These are phyloP conservation scores for Coemansia sp. DNA, from an alignment of 192 early-diverging fungal genomes.

Conservation along the genomic window DNA sequence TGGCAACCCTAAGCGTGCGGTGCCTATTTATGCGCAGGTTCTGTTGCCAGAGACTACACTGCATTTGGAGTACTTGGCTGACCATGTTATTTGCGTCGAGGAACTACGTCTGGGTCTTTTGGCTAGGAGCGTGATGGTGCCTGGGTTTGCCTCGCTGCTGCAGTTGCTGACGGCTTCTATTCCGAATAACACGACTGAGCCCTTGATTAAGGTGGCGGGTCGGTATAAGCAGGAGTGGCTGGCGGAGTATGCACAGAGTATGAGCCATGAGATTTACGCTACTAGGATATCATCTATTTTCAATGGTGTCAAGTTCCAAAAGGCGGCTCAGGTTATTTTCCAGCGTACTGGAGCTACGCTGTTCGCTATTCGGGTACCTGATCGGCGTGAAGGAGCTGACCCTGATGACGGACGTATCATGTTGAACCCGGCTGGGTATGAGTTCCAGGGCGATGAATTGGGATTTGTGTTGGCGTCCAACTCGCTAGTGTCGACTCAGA, in stretches of 20 bases:
- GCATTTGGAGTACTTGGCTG: conserved; percentile 72
- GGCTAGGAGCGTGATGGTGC: conserved; percentile 68
- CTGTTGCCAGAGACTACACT: conserved; percentile 68
- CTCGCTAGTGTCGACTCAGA: conserved; percentile 47
- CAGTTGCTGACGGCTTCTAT: conserved; percentile 68
- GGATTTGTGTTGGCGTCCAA: conserved; percentile 61
- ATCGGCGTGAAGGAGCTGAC: conserved; percentile 4
- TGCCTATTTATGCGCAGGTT: conserved; percentile 63
- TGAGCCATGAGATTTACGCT: conserved; percentile 67
- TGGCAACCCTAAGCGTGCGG: conserved; percentile 10
- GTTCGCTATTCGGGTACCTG: conserved; percentile 58
- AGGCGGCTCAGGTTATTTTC: conserved; percentile 61
- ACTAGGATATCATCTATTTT: conserved; percentile 53
- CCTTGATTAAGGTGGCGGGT: conserved; percentile 39
- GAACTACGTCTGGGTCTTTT: conserved; percentile 70
- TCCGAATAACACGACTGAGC: conserved; percentile 53
- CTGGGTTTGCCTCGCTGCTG: conserved; percentile 70
- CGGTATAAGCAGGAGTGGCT: conserved; percentile 53
- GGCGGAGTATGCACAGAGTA: conserved; percentile 63
- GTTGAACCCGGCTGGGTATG: conserved; percentile 63
- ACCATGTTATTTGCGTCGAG: conserved; percentile 70
- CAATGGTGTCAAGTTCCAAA: conserved; percentile 57
- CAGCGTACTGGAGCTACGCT: conserved; percentile 59
- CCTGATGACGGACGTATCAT: conserved; percentile 30
- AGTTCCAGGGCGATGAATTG: conserved; percentile 62